Evolutionary conservation across 2,329 filamentous ascomycete genomes (phyloP).

Genomic region (Aspergillus versicolor): DNA sequence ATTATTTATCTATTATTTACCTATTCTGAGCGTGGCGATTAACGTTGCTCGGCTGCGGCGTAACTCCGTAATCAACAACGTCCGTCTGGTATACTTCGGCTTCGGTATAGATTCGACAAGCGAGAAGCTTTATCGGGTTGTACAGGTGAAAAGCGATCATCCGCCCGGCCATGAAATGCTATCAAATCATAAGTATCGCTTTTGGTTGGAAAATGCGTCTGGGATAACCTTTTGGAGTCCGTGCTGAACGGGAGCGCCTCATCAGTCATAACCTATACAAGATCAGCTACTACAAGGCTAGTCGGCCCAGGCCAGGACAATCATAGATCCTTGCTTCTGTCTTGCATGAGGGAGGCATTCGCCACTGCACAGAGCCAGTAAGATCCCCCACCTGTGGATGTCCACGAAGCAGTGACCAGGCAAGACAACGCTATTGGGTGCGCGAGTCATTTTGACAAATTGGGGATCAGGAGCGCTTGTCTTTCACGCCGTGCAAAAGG

Average conservation of each 20-base stretch:
- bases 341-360: constrained; percentile 1
- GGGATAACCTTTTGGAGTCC: not conserved
- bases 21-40: too few relatives aligned
- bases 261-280: not conserved
- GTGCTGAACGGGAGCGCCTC: constrained; percentile 1
- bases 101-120: not conserved
- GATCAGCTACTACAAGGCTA: not conserved
- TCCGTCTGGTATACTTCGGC: not conserved
- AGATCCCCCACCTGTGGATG: not conserved
- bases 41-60: too few relatives aligned
- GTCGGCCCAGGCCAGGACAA: not conserved
- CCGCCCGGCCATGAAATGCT: not conserved
- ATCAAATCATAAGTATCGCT: not conserved
- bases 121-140: constrained; percentile 11
- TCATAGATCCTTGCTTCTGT: constrained; percentile 6
- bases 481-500: not conserved
- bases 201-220: not conserved
- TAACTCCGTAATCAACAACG: not conserved
- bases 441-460: not conserved
- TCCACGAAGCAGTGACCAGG: not conserved
- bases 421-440: not conserved
- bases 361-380: not conserved
- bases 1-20: too few relatives aligned
- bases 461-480: not conserved
- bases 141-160: constrained; percentile 11